phyloP scores from a whole-genome alignment of 73 alveolate species.

The Breviolum minutum region DNA sequence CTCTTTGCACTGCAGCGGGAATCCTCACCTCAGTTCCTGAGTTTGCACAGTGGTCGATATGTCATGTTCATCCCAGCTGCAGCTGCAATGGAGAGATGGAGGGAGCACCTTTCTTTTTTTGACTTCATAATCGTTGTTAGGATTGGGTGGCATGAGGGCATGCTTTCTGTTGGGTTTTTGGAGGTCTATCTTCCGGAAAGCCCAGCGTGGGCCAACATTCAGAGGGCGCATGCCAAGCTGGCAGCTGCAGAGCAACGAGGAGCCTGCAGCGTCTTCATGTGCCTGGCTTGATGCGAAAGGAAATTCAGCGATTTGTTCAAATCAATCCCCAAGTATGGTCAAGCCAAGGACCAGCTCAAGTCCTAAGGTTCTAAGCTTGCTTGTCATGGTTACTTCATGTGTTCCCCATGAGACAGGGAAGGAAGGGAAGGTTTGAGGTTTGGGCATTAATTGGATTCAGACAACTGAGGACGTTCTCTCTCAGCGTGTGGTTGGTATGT shows the following conservation, averaged over 20 bases:
- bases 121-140: not conserved
- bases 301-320: not conserved
- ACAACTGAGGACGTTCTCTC: slow-evolving; percentile 59
- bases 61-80: too few relatives aligned
- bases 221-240: slow-evolving; percentile 36
- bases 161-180: not conserved
- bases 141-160: not conserved
- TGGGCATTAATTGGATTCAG: not conserved
- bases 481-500: slow-evolving; percentile 79
- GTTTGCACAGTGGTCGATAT: not conserved
- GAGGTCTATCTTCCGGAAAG: slow-evolving; percentile 91
- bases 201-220: slow-evolving; percentile 79
- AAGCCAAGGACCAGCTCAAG: not conserved
- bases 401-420: not conserved
- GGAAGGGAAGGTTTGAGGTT: not conserved
- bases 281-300: not conserved
- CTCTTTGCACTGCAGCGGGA: slow-evolving; percentile 81
- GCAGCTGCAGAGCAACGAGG: not conserved
- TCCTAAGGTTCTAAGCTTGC: not conserved
- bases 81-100: too few relatives aligned
- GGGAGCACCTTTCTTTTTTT: too few relatives aligned
- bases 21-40: slow-evolving; percentile 26
- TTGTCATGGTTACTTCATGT: not conserved
- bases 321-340: not conserved
- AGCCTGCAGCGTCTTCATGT: not conserved